phyloP scores from a whole-genome alignment of 2,329 filamentous ascomycete genomes.

The Phaeophleospora eucalypticola region DNA sequence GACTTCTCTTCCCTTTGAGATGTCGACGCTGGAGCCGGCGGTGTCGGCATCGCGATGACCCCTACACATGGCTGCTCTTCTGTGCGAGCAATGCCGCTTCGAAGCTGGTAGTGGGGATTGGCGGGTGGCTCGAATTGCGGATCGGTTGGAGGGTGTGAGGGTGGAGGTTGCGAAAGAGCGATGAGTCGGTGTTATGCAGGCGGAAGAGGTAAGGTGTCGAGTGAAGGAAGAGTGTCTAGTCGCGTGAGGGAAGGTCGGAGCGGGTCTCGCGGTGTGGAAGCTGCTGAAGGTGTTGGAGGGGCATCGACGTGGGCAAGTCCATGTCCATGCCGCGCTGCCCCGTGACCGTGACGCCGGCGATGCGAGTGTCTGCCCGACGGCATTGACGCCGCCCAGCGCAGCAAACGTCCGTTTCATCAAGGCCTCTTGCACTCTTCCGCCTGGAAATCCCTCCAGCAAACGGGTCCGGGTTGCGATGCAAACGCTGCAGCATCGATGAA shows the following conservation, averaged over 20 bases:
- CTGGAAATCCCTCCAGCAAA: background rate
- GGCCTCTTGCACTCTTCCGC: background rate
- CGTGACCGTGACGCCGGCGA: background rate
- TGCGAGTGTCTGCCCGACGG: background rate
- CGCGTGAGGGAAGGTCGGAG: background rate
- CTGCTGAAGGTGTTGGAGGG: slow-evolving; percentile 2
- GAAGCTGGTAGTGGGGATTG: slow-evolving; percentile 1
- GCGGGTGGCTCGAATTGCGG: background rate
- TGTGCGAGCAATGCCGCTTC: slow-evolving; percentile 66
- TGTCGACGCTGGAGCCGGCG: slow-evolving; percentile 54
- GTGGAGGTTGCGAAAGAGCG: background rate
- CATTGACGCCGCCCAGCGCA: background rate
- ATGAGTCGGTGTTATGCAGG: no score
- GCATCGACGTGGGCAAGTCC: no score
- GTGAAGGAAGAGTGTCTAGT: background rate
- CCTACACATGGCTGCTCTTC: slow-evolving; percentile 64
- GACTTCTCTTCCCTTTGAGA: slow-evolving; percentile 70
- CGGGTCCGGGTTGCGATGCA: no score
- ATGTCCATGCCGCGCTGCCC: no score
- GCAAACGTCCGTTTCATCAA: background rate
- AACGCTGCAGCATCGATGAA: background rate
- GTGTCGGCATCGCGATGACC: slow-evolving; percentile 54
- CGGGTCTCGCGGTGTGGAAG: background rate
- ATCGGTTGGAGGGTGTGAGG: background rate
- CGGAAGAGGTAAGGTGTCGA: background rate